phyloP scores from a whole-genome alignment of 148 eudicot species.

The Rhododendron ferrugineum region DNA sequence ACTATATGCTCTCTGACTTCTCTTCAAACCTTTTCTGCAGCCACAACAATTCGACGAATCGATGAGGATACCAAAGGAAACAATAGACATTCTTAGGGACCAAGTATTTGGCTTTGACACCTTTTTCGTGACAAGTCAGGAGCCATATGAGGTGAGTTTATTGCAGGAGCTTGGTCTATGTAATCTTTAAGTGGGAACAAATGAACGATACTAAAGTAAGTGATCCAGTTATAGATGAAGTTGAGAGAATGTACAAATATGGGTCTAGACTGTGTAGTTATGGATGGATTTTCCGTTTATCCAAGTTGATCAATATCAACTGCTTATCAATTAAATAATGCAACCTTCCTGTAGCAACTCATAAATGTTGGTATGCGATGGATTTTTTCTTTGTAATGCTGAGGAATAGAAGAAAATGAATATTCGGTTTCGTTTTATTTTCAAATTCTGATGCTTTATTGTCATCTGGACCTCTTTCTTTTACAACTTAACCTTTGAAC shows the following conservation, averaged over 20 bases:
- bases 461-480: background rate
- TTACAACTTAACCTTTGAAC: background rate
- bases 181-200: background rate
- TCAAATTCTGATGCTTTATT: background rate
- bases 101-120: conserved; percentile 98
- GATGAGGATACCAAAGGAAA: conserved; percentile 75
- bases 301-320: background rate
- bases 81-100: conserved; percentile 70
- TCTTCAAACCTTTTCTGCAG: conserved; percentile 30
- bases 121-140: conserved; percentile 89
- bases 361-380: background rate
- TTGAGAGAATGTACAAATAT: background rate
- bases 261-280: background rate
- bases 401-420: background rate
- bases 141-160: conserved; percentile 87
- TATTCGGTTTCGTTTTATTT: background rate
- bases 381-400: background rate
- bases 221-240: background rate
- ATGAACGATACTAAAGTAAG: background rate
- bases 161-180: background rate
- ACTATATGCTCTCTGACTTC: conserved; percentile 1
- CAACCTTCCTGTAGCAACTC: background rate
- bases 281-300: background rate
- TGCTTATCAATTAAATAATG: background rate
- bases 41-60: conserved; percentile 65